phyloP scores from a whole-genome alignment of 768 basidiomycete genomes.

The Trametes cubensis region DNA sequence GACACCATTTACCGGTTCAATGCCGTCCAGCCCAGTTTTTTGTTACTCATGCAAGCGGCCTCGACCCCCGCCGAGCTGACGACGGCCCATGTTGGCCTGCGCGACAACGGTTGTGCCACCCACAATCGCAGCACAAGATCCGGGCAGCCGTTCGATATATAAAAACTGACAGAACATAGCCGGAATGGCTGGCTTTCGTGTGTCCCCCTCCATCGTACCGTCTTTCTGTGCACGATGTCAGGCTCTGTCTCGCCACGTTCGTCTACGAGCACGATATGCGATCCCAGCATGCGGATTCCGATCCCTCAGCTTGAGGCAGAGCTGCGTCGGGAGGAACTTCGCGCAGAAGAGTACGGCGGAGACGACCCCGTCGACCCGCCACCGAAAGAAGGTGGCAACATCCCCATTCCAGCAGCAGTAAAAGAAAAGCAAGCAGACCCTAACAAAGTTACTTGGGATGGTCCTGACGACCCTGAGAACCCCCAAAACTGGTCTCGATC shows the following conservation, averaged over 20 bases:
- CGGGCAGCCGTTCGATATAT: slow-evolving; percentile 7
- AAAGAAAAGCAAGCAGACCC: slow-evolving; percentile 23
- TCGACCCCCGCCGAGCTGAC: slow-evolving; percentile 14
- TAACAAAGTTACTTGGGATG: slow-evolving; percentile 52
- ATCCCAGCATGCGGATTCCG: slow-evolving; percentile 2
- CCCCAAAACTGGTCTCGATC: slow-evolving; percentile 55
- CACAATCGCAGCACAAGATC: slow-evolving; percentile 10
- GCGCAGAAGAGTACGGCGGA: slow-evolving; percentile 36
- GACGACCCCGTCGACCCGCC: slow-evolving; percentile 35
- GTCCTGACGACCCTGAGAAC: slow-evolving; percentile 55
- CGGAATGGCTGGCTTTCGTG: not conserved
- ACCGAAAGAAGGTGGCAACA: slow-evolving; percentile 21
- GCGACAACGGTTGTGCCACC: slow-evolving; percentile 13
- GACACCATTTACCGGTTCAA: slow-evolving; percentile 10
- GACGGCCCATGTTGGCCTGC: slow-evolving; percentile 14
- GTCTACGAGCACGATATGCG: slow-evolving; percentile 20
- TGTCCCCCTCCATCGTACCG: slow-evolving; percentile 7
- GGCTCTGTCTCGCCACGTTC: slow-evolving; percentile 16
- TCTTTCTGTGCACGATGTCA: slow-evolving; percentile 5
- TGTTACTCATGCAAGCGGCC: slow-evolving; percentile 19
- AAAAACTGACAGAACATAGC: not conserved
- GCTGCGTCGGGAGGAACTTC: slow-evolving; percentile 20
- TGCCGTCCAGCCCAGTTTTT: slow-evolving; percentile 14
- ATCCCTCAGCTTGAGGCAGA: slow-evolving; percentile 19
- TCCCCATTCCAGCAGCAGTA: slow-evolving; percentile 2